Base-by-base conservation (phyloP, 768 basidiomycete species). In the Mycena indigotica region DNA sequence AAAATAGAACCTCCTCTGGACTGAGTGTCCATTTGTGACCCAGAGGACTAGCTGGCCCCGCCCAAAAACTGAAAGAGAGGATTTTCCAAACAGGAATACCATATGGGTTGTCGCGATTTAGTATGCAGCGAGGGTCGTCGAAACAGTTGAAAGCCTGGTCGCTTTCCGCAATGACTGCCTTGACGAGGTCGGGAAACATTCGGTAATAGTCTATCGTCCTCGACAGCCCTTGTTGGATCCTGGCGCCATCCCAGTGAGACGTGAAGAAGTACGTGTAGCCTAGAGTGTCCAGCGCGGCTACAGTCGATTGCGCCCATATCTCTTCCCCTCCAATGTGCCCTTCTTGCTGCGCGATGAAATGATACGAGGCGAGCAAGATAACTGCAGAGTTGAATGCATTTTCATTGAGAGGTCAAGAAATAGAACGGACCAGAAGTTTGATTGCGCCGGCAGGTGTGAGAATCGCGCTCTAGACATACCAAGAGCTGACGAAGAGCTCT, bases 41-140 rank as follows among this genome's bases (percentile, higher is more conserved):
- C 2, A 65, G 61, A 1, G 69, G 65, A 45, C 55, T 49, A 2
- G 13, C 44, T 19, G 57, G 39, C 4, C 30, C 25, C 16, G 26
- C 49, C 58, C 58, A 59, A 44, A 59, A 59, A 6, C 4, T 2
- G 12, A 30, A 63, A 45, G 67, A 66, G 60, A 76, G 72, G 5
- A 75, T 65, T 56, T 74, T 76, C 74, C 74, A 76, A 13, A 68
- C 67, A 1, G 74, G 75, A 23, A 76, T 72, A 4, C 74, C 74
- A 2, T 46, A 54, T 2, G 74, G 72, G 53, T 75, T 71, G 5
- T 50, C 28, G 2, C 60, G 53, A 15, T 60, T 61, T 50, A 70
- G 68, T 32, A 72, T 64, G 51, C 74, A 75, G 21, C 66, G 25
- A 2, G 57, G 50, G 25, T 57, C 16, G 29, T 51, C 17, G n/a